phyloP scores from a whole-genome alignment of 75 land plant species.

The Pinus taeda region DNA sequence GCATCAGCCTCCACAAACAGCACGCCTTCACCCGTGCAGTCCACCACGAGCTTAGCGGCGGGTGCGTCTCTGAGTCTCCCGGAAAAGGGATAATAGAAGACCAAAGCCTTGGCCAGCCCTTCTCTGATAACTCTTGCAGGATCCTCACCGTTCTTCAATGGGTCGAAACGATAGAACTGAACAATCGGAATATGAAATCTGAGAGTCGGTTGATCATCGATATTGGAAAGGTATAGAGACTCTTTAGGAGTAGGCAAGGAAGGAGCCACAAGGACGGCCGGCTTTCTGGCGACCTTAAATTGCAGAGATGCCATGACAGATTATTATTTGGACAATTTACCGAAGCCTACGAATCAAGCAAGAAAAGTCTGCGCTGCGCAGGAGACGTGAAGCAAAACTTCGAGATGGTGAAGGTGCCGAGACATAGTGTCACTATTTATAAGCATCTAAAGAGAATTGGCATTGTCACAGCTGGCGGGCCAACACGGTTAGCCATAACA shows the following conservation, averaged over 20 bases:
- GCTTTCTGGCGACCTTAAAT: conserved; percentile 3
- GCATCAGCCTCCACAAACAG: background rate
- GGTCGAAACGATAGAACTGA: conserved; percentile 10
- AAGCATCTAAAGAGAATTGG: no score
- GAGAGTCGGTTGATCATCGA: conserved; percentile 51
- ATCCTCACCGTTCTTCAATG: conserved; percentile 15
- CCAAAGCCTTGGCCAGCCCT: background rate
- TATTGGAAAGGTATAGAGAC: conserved; percentile 36
- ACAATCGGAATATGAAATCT: conserved; percentile 15
- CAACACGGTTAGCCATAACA: no score
- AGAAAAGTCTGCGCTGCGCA: no score
- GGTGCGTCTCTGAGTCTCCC: background rate
- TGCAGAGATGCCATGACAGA: background rate
- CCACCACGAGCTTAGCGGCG: background rate
- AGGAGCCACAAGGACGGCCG: conserved; percentile 32
- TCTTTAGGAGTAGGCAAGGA: conserved; percentile 12
- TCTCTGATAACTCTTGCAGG: conserved; percentile 18
- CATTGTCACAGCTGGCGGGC: no score
- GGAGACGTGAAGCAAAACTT: no score
- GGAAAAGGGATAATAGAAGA: background rate
- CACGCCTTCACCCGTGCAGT: conserved; percentile 5
- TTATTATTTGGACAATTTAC: no score
- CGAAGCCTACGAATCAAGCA: no score
- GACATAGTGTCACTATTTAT: no score
- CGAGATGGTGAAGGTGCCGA: no score